Conservation (phyloP, 1,139 yeast species). For the Saccharomyces hybrid region DNA sequence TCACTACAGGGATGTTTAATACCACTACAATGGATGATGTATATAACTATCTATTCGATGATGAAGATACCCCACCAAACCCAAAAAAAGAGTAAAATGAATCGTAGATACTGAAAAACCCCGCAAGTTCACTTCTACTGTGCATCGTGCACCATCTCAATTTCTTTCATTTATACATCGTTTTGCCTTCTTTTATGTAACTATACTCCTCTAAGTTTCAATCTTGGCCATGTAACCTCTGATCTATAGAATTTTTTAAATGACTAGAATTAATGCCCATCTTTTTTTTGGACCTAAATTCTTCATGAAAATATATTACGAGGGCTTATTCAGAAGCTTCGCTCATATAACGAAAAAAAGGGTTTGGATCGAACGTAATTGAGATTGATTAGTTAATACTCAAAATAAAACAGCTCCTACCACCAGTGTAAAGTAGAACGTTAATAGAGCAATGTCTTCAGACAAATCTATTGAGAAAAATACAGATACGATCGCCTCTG, state of each 20-base stretch:
- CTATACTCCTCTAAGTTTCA: background rate
- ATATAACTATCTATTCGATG: conserved; percentile 22
- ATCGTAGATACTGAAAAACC: background rate
- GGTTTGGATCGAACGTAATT: background rate
- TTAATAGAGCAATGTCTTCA: background rate
- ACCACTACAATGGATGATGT: conserved; percentile 28
- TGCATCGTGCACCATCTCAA: background rate
- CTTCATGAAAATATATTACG: background rate
- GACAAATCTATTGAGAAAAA: background rate
- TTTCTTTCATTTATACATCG: background rate
- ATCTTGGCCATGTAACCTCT: background rate
- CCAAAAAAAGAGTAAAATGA: background rate
- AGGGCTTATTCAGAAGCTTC: background rate
- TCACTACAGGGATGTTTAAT: conserved; percentile 17
- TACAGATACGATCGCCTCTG: background rate
- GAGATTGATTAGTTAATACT: background rate
- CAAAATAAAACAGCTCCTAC: background rate
- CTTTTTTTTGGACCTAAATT: background rate
- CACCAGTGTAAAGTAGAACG: background rate
- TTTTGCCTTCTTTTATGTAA: background rate
- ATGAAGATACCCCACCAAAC: conserved; percentile 11
- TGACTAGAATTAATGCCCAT: background rate
- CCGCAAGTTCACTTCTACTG: background rate
- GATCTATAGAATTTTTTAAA: background rate
- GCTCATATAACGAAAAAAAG: background rate